A percentile compares a stretch with the other conserved stretches of the same genome.
Conservation (phyloP, 352 stramenopile species). For the Phytophthora multivora region DNA sequence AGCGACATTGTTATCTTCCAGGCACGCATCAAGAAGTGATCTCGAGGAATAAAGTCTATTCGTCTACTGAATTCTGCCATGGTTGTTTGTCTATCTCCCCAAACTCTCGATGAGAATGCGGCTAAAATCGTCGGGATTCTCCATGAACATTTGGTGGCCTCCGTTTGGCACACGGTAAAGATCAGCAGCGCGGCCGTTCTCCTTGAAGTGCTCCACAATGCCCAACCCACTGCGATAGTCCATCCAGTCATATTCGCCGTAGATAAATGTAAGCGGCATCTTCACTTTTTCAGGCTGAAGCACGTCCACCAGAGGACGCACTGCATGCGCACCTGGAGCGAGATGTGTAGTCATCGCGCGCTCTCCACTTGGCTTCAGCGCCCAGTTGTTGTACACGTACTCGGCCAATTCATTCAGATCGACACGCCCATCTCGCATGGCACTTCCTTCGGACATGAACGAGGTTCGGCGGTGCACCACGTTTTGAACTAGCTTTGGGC, state of each 20-base stretch:
- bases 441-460: conserved; percentile 77
- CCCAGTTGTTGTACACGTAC: conserved; percentile 90
- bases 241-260: conserved; percentile 88
- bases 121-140: conserved; percentile 81
- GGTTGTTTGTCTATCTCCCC: conserved; percentile 15
- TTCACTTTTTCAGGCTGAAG: conserved; percentile 59
- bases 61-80: conserved; percentile 1
- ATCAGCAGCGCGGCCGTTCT: conserved; percentile 35
- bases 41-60: conserved; percentile 20
- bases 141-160: conserved; percentile 85
- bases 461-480: conserved; percentile 65
- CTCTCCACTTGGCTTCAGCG: conserved; percentile 76
- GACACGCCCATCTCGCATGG: conserved; percentile 68
- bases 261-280: conserved; percentile 88
- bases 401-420: conserved; percentile 65
- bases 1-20: conserved; percentile 70
- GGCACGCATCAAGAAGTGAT: conserved; percentile 37
- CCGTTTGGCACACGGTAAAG: conserved; percentile 68
- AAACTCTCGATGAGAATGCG: conserved; percentile 54
- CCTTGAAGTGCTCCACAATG: conserved; percentile 65
- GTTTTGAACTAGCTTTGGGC: conserved; percentile 73
- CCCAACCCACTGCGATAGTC: conserved; percentile 70
- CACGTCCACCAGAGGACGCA: conserved; percentile 69
- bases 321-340: conserved; percentile 64
- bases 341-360: conserved; percentile 79